Evolutionary conservation across 352 stramenopile species (phyloP), one percentile per base, ranked within the genome.

Genomic region (Phytophthora ohioensis): DNA sequence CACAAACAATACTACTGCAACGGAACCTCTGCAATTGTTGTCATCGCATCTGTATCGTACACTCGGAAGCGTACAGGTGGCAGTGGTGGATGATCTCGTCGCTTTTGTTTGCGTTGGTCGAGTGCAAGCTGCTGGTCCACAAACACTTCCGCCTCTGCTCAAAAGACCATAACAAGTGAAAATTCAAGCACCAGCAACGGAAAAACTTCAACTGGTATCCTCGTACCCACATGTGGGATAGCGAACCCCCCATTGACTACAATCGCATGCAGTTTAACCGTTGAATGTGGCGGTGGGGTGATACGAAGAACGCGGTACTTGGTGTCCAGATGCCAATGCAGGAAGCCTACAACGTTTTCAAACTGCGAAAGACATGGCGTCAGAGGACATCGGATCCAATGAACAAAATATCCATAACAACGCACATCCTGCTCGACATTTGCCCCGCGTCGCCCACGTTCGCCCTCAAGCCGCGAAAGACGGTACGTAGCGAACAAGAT

Each of bases 401-500:
- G 3, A 10, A 63, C 21, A 27, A 1, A 58, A 4, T 7, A 21
- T 9, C 15, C 3, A 31, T 31, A 67, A 41, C 7, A 46, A 54
- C 54, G 47, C 39, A 90, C 80, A 43, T 90, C 64, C 32, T 90
- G 65, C 56, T 89, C 73, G 13, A 83, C 66, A 13, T 56, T 60
- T 31, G 47, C 56, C 32, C 63, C 62, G 31, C 61, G 69, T 15
- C 63, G 67, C 31, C 63, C 61, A 43, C 84, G 80, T 30, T 84
- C 75, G 38, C 72, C 49, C 71, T 91, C 82, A 39, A 93, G 73
- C 38, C 72, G 74, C 17, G 75, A 80, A 42, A 93, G 79, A 13
- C 87, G 84, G 57, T 88, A 92, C 39, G 82, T 80, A 30, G 84
- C 81, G 15, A 88, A 67, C 43, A 90, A 54, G 55, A 92, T 69